Base-by-base conservation (phyloP, 768 basidiomycete genomes). In the Hericium rajendrae region DNA sequence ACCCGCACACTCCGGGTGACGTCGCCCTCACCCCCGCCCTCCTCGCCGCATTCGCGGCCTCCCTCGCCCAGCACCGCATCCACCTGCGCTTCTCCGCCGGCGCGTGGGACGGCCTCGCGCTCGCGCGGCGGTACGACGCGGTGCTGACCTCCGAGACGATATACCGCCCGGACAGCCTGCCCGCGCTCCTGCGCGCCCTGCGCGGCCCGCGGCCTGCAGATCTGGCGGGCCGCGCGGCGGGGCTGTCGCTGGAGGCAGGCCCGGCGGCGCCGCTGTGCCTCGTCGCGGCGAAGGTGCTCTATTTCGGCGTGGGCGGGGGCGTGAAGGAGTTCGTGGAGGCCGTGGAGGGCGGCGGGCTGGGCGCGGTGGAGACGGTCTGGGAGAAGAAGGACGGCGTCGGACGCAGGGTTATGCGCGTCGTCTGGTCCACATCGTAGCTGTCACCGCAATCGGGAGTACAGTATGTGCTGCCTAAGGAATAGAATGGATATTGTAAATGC, bases 231-330 rank as follows among this genome's bases (percentile, higher is more conserved):
- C n/a, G n/a, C n/a, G n/a, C n/a, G n/a, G n/a, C n/a, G n/a, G n/a
- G n/a, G n/a, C n/a, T n/a, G n/a, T n/a, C n/a, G n/a, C n/a, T n/a
- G n/a, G n/a, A n/a, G n/a, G n/a, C n/a, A n/a, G n/a, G n/a, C n/a
- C n/a, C n/a, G n/a, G n/a, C n/a, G 6, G 26, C 38, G 16, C 38
- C 51, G 18, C 4, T 54, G 49, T 91, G 86, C 62, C 79, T 97
- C 9, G 86, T 97, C 2, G 94, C 93, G 2, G 91, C 89, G 1
- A 98, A 97, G 69, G 79, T 92, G 13, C 70, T 97, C 18, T 97
- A 97, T 68, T 97, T 98, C 68, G 95, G 95, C 6, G 92, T 97
- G 4, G 94, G 94, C 1, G 94, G 95, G 0, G 91, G 94, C 6
- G 73, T 94, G 26, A 70, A 78, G 12, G 88, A 85, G 59, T 95